Evolutionary conservation across 2,329 filamentous ascomycete species (phyloP).

Genomic region (Zasmidium cellare): DNA sequence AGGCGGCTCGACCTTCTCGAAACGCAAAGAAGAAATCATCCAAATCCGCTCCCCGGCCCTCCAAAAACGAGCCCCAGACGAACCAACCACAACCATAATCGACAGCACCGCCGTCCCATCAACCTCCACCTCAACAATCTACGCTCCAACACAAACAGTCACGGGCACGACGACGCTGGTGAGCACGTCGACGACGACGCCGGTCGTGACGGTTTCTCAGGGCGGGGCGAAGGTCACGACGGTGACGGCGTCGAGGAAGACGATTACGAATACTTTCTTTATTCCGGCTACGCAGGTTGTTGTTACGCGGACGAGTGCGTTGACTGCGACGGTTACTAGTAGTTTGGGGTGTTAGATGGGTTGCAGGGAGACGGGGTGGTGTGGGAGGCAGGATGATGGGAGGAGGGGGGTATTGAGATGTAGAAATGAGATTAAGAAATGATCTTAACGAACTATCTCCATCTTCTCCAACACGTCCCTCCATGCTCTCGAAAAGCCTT

Average conservation of each 20-base stretch:
- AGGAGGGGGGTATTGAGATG: too few species aligned
- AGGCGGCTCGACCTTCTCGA: conserved; percentile 9
- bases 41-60: conserved; percentile 12
- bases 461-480: too few species aligned
- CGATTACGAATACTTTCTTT: conserved; percentile 11
- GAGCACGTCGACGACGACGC: conserved; percentile 19
- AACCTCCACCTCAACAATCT: conserved; percentile 17
- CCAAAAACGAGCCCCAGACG: conserved; percentile 37
- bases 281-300: conserved; percentile 5
- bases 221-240: neutral
- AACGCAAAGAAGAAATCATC: conserved; percentile 14
- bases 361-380: neutral
- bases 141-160: conserved; percentile 19
- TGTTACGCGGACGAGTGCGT: conserved; percentile 2
- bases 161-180: conserved; percentile 23
- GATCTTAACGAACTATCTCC: too few species aligned
- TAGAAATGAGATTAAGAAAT: too few species aligned
- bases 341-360: neutral
- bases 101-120: conserved; percentile 17
- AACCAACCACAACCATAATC: conserved; percentile 34
- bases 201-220: neutral
- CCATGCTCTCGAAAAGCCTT: too few species aligned
- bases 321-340: conserved; percentile 12
- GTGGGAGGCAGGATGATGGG: neutral
- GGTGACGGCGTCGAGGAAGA: conserved; percentile 3